A percentile compares a stretch with the other conserved stretches of the same genome.
Evolutionary conservation across 2,329 filamentous ascomycete species (phyloP).

Genomic region (Beauveria rudraprayagi): DNA sequence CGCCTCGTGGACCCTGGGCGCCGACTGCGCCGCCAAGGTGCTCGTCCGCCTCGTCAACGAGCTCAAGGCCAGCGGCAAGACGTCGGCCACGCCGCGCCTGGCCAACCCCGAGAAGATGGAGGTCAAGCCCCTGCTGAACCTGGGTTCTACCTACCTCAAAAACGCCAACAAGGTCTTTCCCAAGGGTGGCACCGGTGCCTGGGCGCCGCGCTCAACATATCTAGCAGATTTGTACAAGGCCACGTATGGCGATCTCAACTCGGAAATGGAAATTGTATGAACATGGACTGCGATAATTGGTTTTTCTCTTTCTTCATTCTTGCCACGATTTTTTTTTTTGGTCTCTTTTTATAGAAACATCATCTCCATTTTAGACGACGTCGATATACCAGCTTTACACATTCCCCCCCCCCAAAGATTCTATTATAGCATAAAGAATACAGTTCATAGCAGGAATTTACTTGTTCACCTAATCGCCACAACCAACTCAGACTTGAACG

Average conservation of each 20-base stretch:
- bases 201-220: not conserved
- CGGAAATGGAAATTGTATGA: slow-evolving; percentile 5
- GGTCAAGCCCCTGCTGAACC: not conserved
- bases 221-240: slow-evolving; percentile 3
- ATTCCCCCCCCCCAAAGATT: not conserved
- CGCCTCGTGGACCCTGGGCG: slow-evolving; percentile 54
- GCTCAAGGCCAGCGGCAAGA: slow-evolving; percentile 37
- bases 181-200: slow-evolving; percentile 3
- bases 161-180: not conserved
- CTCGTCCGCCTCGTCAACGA: slow-evolving; percentile 41
- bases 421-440: not conserved
- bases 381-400: slow-evolving; percentile 4
- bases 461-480: not conserved
- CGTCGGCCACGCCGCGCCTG: slow-evolving; percentile 6
- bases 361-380: slow-evolving; percentile 2
- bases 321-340: not conserved
- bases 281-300: no score
- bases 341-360: not conserved
- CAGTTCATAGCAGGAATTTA: not conserved
- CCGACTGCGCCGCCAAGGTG: slow-evolving; percentile 44
- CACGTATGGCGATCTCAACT: not conserved
- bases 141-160: slow-evolving; percentile 4
- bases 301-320: not conserved
- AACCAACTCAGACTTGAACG: not conserved
- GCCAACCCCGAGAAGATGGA: not conserved